Evolutionary conservation across 2,329 filamentous ascomycete genomes (phyloP), one percentile per base, ranked within the genome.

Genomic region (Stagonosporopsis cucurbitacearum): DNA sequence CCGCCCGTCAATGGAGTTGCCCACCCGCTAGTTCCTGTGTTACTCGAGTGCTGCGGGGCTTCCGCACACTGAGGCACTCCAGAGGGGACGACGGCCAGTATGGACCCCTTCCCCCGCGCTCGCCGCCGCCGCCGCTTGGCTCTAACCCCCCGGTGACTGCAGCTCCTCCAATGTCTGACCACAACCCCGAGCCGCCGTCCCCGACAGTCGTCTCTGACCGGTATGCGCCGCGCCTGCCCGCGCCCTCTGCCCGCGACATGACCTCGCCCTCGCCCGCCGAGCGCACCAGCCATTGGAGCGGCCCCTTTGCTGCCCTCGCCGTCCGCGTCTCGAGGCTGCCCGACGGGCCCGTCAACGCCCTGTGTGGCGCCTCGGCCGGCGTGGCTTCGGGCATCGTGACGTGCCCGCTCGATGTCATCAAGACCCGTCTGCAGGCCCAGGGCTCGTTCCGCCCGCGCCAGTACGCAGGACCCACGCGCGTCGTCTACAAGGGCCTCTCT

Each of bases 381-480:
- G 91, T 98, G 69, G 92, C 92, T 20, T 96, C 93, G 7, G 95
- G 95, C 46, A 86, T 99, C 52, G 91, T 97, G 63, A 98, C 94
- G 49, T 99, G 95, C 75, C 95, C 95, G 37, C 87, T 99, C 66
- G 95, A 99, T 81, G 95, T 99, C 60, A 98, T 99, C 78, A 99
- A 99, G 81, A 99, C 95, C 40, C 98, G 97, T 77, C 79, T 99
- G 58, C 95, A 99, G 76, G 94, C 93, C 15, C 95, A 98, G 75
- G 94, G 94, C 61, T 91, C 92, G 19, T 96, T 96, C 76, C 64
- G 83, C 79, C 63, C 77, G 76, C 71, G 82, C 79, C 66, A 81
- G 77, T 57, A 80, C 73, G 80, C 64, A 25, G 74, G 77, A 58
- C 76, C 79, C n/a, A 73, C 81, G 8, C 81, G 79, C 46, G 77